Percentiles rank a stretch among this genome's conserved stretches.
Conservation (phyloP, 108 stramenopile species). For the Cyclotella choctawhatcheeana region DNA sequence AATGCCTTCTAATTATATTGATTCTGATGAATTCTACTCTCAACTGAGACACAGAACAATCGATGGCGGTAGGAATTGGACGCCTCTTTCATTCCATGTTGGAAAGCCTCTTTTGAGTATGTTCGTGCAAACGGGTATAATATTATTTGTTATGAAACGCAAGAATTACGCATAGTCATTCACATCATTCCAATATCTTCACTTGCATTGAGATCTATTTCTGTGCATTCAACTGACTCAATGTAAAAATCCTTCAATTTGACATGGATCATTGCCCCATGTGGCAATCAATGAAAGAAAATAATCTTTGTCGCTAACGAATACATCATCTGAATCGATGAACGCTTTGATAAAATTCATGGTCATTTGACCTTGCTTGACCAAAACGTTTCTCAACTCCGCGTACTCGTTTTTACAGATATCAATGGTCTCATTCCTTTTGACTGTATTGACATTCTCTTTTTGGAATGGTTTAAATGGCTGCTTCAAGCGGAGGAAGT, state of each 20-base stretch:
- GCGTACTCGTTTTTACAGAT: slow-evolving; percentile 30
- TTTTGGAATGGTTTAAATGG: not conserved
- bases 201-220: not conserved
- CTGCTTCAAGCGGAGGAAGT: slow-evolving; percentile 11
- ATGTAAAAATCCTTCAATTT: not conserved
- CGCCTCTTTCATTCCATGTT: no score
- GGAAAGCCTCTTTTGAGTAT: no score
- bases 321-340: slow-evolving; percentile 9
- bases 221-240: not conserved
- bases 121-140: no score
- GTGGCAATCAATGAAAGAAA: slow-evolving; percentile 5
- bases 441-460: slow-evolving; percentile 1
- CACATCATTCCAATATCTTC: no score
- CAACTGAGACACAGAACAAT: no score
- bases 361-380: not conserved
- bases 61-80: no score
- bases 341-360: slow-evolving; percentile 8
- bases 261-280: slow-evolving; percentile 9
- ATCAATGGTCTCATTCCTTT: slow-evolving; percentile 7
- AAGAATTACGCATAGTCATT: no score
- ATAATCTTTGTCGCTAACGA: slow-evolving; percentile 16
- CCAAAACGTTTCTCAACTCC: slow-evolving; percentile 22
- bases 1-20: no score
- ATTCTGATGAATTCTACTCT: no score
- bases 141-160: no score